These are phyloP conservation scores for Phaeotremella fagi DNA, from an alignment of 768 basidiomycete species.

Conservation along the genomic window DNA sequence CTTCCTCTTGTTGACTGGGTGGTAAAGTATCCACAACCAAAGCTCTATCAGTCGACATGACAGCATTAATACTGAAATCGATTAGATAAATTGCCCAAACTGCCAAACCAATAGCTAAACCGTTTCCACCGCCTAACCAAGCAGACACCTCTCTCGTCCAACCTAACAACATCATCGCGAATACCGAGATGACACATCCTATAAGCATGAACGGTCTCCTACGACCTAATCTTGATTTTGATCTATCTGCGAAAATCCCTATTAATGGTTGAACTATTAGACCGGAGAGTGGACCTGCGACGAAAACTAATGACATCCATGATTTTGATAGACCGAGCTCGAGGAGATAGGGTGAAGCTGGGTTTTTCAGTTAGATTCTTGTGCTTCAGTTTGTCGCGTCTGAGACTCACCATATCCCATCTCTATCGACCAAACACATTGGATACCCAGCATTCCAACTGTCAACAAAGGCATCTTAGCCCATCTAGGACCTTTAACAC, in stretches of 20 bases:
- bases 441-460: slow-evolving; percentile 73
- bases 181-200: slow-evolving; percentile 62
- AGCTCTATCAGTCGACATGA: slow-evolving; percentile 85
- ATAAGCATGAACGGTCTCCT: slow-evolving; percentile 78
- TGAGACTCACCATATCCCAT: slow-evolving; percentile 72
- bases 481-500: slow-evolving; percentile 47
- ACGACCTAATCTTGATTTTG: slow-evolving; percentile 74
- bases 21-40: slow-evolving; percentile 82
- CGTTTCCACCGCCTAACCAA: slow-evolving; percentile 46
- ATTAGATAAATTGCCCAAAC: slow-evolving; percentile 65
- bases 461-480: slow-evolving; percentile 55
- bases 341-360: slow-evolving; percentile 77
- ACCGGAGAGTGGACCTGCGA: slow-evolving; percentile 86
- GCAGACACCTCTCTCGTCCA: slow-evolving; percentile 68
- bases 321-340: slow-evolving; percentile 83
- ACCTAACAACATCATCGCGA: slow-evolving; percentile 75
- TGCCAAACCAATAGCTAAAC: slow-evolving; percentile 70
- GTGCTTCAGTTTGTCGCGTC: too few species aligned
- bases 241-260: slow-evolving; percentile 73
- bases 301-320: slow-evolving; percentile 80
- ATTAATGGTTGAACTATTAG: slow-evolving; percentile 87
- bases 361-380: background rate
- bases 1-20: slow-evolving; percentile 66
- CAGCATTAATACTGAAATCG: slow-evolving; percentile 60
- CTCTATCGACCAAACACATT: slow-evolving; percentile 83